Conservation (phyloP, 352 stramenopile species). For the Phytophthora melonis region DNA sequence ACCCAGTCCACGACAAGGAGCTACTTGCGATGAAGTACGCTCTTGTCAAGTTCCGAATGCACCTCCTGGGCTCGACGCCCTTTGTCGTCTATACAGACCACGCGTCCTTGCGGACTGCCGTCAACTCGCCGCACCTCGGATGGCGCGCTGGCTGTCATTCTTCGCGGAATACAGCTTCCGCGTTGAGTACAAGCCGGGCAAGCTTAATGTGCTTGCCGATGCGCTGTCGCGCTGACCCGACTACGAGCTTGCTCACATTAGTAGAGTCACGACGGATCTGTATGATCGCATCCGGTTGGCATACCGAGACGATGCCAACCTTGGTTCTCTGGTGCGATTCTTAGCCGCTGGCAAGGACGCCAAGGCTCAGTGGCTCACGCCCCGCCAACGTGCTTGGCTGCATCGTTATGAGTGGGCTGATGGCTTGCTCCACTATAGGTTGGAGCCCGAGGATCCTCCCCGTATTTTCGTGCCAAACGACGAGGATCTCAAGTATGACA, state of each 20-base stretch:
- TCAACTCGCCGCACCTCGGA: not conserved
- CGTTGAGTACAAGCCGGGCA: conserved; percentile 26
- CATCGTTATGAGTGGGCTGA: conserved; percentile 1
- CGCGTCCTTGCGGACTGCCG: not conserved
- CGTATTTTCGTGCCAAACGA: not conserved
- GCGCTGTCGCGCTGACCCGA: not conserved
- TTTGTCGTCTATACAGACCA: not conserved
- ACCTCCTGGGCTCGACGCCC: not conserved
- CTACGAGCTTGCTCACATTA: not conserved
- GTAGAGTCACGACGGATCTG: conserved; percentile 5
- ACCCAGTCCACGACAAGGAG: not conserved
- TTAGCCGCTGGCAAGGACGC: not conserved
- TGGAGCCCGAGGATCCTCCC: not conserved
- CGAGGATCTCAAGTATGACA: not conserved
- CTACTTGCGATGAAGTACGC: conserved; percentile 3
- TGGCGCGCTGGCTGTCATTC: conserved; percentile 29
- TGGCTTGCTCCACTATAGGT: not conserved
- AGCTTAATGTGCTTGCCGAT: not conserved
- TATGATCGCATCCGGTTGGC: conserved; percentile 6
- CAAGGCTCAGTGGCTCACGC: not conserved
- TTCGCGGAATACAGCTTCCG: conserved; percentile 33
- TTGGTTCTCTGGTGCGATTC: not conserved
- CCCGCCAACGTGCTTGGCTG: not conserved
- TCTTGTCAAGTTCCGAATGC: conserved; percentile 1
- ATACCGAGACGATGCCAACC: not conserved